These are phyloP conservation scores for Endoconidiophora laricicola DNA, from an alignment of 2,329 filamentous ascomycete genomes.

Conservation along the genomic window DNA sequence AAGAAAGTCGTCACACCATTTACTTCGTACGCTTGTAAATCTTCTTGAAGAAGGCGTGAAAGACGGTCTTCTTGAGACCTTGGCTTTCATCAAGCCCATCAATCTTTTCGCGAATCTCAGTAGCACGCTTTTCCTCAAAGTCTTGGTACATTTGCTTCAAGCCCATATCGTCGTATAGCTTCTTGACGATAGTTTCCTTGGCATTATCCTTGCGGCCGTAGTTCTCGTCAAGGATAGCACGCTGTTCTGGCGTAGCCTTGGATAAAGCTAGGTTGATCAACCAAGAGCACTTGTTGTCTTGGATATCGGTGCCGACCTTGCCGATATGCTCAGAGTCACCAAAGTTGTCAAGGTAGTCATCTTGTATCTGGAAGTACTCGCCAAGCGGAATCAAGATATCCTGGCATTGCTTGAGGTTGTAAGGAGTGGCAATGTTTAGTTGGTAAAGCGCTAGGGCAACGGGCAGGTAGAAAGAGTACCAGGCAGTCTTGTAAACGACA, in stretches of 20 bases:
- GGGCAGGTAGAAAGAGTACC: slow-evolving; percentile 97
- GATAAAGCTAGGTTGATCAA: slow-evolving; percentile 85
- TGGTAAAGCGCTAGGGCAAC: slow-evolving; percentile 81
- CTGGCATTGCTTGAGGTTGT: slow-evolving; percentile 78
- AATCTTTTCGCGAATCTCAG: slow-evolving; percentile 63
- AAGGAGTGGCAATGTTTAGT: slow-evolving; percentile 65
- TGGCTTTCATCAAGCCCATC: slow-evolving; percentile 65
- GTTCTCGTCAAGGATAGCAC: slow-evolving; percentile 73
- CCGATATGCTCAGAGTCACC: slow-evolving; percentile 83
- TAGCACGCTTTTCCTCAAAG: slow-evolving; percentile 77
- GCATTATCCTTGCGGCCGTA: slow-evolving; percentile 82
- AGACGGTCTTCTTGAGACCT: slow-evolving; percentile 79
- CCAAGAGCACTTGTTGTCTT: slow-evolving; percentile 99
- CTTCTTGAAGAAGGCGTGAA: slow-evolving; percentile 81
- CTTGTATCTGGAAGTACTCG: slow-evolving; percentile 98
- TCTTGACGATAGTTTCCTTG: slow-evolving; percentile 75
- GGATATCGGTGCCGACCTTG: slow-evolving; percentile 97
- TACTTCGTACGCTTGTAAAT: slow-evolving; percentile 98
- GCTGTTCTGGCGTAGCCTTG: slow-evolving; percentile 67
- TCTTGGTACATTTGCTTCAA: slow-evolving; percentile 70
- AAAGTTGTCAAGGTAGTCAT: slow-evolving; percentile 98
- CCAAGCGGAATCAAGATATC: slow-evolving; percentile 92
- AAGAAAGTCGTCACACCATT: slow-evolving; percentile 10
- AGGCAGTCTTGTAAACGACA: slow-evolving; percentile 98
- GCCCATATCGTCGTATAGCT: slow-evolving; percentile 70